Base-by-base conservation (phyloP, 768 basidiomycete genomes). In the Amyloporia xantha region DNA sequence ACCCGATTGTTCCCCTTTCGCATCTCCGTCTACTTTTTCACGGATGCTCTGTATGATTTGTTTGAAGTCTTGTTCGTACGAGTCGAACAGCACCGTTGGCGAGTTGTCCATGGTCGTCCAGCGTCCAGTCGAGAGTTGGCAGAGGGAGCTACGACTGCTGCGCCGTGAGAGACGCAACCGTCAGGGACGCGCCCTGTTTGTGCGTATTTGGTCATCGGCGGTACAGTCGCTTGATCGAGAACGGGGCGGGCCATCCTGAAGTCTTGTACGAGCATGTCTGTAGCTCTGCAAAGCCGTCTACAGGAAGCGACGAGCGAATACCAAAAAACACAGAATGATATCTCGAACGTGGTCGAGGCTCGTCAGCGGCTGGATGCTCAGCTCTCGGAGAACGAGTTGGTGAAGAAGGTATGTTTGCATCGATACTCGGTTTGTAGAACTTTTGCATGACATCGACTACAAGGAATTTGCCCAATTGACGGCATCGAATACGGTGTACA, bases 21-120 rank as follows among this genome's bases (percentile, higher is more conserved):
- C 77, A 47, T 82, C 82, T 9, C 75, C 79, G 25, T 87, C 85
- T 39, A 97, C 79, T 67, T 91, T 92, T 41, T 77, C 77, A 50
- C 75, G 75, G 53, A 96, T 81, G 46, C 81, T 81, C 33, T 77
- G 71, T 24, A 93, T 72, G 59, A 95, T 82, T 62, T 89, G 82
- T 59, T 82, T 76, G 64, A 96, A 93, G 69, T 97, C 95, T 61
- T 86, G 82, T 61, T 95, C 91, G 61, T 98, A 97, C 12, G 83
- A 84, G 55, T 92, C 86, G 59, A 92, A 92, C n/a, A 91, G 75
- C 26, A 86, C 74, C 4, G 87, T 88, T 11, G 90, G 87, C 5
- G 88, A 86, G 58, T 75, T 81, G 65, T 91, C 87, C 89, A 91
- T 92, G 24, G 41, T 39, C 44, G 44, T 4, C 43, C 43, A 44